Evolutionary conservation across 345 rosid species (phyloP), one percentile per base, ranked within the genome.

Genomic region (Melaleuca quinquenervia): DNA sequence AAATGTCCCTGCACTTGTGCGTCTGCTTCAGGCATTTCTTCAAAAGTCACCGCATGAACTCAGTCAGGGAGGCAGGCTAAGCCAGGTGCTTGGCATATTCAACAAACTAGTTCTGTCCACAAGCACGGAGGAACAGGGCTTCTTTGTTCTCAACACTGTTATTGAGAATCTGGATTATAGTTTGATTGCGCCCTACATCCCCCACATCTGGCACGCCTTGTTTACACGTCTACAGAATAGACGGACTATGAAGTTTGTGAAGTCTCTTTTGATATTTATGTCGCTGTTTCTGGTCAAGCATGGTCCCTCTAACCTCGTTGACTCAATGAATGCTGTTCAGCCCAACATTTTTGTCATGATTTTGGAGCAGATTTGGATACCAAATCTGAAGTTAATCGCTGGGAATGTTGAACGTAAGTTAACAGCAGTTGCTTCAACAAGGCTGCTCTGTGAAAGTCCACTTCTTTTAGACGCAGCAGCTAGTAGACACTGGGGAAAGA

Each of bases 1-100:
- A 50, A 96, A 98, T 86, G 99, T 98, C 76, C 99, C 99, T 62
- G 99, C 99, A 5, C 98, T 98, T 85, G 99, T 98, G 74, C 99
- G 99, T 84, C 89, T 98, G 85, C 99, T 98, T 84, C 99, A 95
- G 88, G 99, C 99, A 84, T 96, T 95, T 91, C 98, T 98, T 87
- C 98, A 96, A 90, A 96, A 98, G 90, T 95, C 95, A 44, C 96
- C 99, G 13, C 91, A 89, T 83, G 98, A 98, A 90, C 90, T 97
- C 82, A 90, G 89, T 88, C 96, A 92, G 86, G 99, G 93, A 90
- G 97, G 93, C 85, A 92, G 94, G 85, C 91, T 98, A 82, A 90
- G 88, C 85, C 91, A 93, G 92, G 98, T 98, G 86, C 96, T 96
- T 70, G 99, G 97, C 58, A 98, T 98, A 92, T 98, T 98, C 86